A percentile compares a stretch with the other conserved stretches of the same genome.
phyloP scores from a whole-genome alignment of 495 filamentous ascomycete genomes.

The Penicillium psychrofluorescens region DNA sequence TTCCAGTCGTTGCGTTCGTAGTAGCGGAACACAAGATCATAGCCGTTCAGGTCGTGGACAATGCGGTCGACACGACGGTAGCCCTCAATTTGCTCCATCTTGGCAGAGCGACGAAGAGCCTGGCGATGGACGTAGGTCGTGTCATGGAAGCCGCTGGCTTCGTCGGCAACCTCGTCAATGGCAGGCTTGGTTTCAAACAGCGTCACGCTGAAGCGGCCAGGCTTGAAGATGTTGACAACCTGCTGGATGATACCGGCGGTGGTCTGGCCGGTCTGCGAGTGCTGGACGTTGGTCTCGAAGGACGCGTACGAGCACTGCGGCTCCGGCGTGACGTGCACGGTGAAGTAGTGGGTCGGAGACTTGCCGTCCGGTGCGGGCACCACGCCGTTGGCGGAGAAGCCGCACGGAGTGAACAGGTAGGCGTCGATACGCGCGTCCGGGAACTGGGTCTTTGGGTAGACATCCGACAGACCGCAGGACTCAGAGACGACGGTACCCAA shows the following conservation, averaged over 20 bases:
- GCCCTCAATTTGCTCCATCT: conserved; percentile 78
- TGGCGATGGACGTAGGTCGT: conserved; percentile 39
- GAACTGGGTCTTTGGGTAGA: conserved; percentile 81
- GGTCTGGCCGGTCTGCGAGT: conserved; percentile 76
- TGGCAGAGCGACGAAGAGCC: conserved; percentile 45
- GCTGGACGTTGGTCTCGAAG: conserved; percentile 98
- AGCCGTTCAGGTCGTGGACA: conserved; percentile 95
- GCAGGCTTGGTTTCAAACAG: conserved; percentile 83
- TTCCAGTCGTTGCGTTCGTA: conserved; percentile 92
- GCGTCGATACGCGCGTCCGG: conserved; percentile 93
- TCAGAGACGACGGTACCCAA: conserved; percentile 92
- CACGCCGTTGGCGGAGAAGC: conserved; percentile 96
- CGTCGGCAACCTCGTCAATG: conserved; percentile 29
- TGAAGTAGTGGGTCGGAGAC: conserved; percentile 85
- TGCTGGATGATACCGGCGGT: conserved; percentile 88
- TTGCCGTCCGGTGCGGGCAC: conserved; percentile 68
- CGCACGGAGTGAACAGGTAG: conserved; percentile 94
- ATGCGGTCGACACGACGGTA: conserved; percentile 91
- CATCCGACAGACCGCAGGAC: conserved; percentile 76
- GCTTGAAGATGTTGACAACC: conserved; percentile 91
- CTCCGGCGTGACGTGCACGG: conserved; percentile 97
- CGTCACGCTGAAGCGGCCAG: conserved; percentile 93
- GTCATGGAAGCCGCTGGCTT: conserved; percentile 28
- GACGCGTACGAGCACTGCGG: conserved; percentile 97
- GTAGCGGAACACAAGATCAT: conserved; percentile 94